A percentile compares a stretch with the other conserved stretches of the same genome.
phyloP scores from a whole-genome alignment of 1,139 yeast genomes.

The Candida sanyaensis region DNA sequence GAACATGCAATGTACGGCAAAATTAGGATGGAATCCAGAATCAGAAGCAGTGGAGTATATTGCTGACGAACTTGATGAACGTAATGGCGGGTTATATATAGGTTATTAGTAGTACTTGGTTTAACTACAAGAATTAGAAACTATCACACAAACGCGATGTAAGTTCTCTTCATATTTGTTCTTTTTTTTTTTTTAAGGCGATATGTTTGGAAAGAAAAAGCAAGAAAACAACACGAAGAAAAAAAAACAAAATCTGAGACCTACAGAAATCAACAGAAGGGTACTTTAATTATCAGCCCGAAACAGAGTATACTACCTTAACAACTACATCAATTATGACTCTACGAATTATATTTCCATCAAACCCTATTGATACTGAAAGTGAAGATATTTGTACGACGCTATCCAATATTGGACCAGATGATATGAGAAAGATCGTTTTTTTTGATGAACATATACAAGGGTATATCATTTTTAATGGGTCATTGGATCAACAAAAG shows the following conservation, averaged over 20 bases:
- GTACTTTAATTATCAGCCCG: too few relatives aligned
- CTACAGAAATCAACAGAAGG: too few relatives aligned
- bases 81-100: slow-evolving; percentile 46
- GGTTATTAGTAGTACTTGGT: slow-evolving; percentile 29
- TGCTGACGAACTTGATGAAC: slow-evolving; percentile 39
- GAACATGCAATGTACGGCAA: slow-evolving; percentile 66
- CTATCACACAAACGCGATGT: too few relatives aligned
- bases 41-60: slow-evolving; percentile 61
- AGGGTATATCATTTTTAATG: slow-evolving; percentile 32
- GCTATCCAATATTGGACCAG: neutral
- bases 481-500: slow-evolving; percentile 12
- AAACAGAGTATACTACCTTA: too few relatives aligned
- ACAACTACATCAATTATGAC: slow-evolving; percentile 8
- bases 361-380: neutral
- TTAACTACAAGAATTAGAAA: too few relatives aligned
- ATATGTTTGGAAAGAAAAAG: neutral
- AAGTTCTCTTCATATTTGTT: too few relatives aligned
- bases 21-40: slow-evolving; percentile 85
- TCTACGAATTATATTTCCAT: slow-evolving; percentile 14
- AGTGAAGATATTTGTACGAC: slow-evolving; percentile 2
- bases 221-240: neutral
- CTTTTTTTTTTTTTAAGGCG: too few relatives aligned
- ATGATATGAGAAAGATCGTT: slow-evolving; percentile 13
- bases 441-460: slow-evolving; percentile 42
- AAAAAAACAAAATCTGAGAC: neutral